phyloP scores from a whole-genome alignment of 2,329 filamentous ascomycete genomes.

The Aspergillus ochraceus region DNA sequence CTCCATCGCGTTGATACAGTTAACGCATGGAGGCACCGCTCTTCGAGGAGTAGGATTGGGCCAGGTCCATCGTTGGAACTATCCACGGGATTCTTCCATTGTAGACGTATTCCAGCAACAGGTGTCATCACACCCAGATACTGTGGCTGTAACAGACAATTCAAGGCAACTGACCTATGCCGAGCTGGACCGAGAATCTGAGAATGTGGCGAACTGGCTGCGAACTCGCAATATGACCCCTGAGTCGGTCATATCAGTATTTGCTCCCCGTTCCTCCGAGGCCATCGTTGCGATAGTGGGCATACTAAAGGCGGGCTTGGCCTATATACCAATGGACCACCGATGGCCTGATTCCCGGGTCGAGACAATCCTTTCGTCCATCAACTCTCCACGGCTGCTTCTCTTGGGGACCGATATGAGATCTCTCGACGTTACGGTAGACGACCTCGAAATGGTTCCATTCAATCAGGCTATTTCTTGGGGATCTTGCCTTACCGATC shows the following conservation, averaged over 20 bases:
- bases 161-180: neutral
- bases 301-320: slow-evolving; percentile 2
- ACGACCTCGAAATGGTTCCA: neutral
- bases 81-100: slow-evolving; percentile 1
- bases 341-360: neutral
- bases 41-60: neutral
- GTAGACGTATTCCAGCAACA: slow-evolving; percentile 2
- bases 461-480: neutral
- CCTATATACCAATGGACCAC: slow-evolving; percentile 6
- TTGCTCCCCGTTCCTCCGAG: slow-evolving; percentile 2
- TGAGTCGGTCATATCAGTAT: neutral
- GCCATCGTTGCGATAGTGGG: slow-evolving; percentile 1
- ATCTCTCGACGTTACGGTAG: neutral
- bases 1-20: neutral
- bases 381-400: neutral
- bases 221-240: neutral
- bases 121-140: neutral
- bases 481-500: neutral
- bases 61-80: neutral
- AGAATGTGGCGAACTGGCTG: neutral
- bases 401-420: neutral
- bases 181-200: slow-evolving; percentile 3
- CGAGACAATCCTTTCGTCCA: slow-evolving; percentile 1
- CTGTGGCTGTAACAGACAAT: neutral
- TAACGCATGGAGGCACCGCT: neutral